phyloP scores from a whole-genome alignment of 2,329 filamentous ascomycete genomes.

The Aquanectria penicillioides region DNA sequence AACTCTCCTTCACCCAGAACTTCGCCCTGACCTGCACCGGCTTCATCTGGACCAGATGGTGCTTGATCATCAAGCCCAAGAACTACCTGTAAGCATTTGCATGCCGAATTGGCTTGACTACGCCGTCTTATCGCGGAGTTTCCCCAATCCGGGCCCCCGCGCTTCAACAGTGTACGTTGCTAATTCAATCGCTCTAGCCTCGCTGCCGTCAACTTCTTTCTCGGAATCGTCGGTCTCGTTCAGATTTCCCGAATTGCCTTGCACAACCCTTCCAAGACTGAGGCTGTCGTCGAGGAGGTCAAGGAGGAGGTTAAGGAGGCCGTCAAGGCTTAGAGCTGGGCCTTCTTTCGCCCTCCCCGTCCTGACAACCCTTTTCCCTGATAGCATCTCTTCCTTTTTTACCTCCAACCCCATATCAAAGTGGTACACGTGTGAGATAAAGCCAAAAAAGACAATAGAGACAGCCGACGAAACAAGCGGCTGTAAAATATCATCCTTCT shows the following conservation, averaged over 20 bases:
- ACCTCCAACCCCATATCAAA: too few species aligned
- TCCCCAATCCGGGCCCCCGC: too few species aligned
- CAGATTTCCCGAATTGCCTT: conserved; percentile 82
- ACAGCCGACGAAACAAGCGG: too few species aligned
- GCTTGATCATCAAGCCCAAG: conserved; percentile 92
- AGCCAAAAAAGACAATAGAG: too few species aligned
- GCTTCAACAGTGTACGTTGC: too few species aligned
- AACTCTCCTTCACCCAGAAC: conserved; percentile 94
- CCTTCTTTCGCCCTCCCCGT: neutral
- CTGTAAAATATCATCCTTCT: too few species aligned
- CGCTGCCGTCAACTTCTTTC: conserved; percentile 97
- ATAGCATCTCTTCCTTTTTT: neutral
- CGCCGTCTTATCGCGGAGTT: too few species aligned
- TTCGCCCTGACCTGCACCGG: conserved; percentile 89
- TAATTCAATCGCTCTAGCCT: conserved; percentile 65
- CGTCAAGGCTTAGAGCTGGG: conserved; percentile 33
- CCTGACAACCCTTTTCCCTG: neutral
- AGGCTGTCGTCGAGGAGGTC: conserved; percentile 51
- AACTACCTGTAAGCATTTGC: conserved; percentile 78
- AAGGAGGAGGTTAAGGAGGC: conserved; percentile 49
- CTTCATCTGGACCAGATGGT: conserved; percentile 98
- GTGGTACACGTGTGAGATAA: too few species aligned
- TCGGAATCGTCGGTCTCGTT: conserved; percentile 85
- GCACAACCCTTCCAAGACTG: conserved; percentile 71
- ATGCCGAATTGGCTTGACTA: too few species aligned